phyloP scores from a whole-genome alignment of 179 eudicot species.

The Camellia oleifera region DNA sequence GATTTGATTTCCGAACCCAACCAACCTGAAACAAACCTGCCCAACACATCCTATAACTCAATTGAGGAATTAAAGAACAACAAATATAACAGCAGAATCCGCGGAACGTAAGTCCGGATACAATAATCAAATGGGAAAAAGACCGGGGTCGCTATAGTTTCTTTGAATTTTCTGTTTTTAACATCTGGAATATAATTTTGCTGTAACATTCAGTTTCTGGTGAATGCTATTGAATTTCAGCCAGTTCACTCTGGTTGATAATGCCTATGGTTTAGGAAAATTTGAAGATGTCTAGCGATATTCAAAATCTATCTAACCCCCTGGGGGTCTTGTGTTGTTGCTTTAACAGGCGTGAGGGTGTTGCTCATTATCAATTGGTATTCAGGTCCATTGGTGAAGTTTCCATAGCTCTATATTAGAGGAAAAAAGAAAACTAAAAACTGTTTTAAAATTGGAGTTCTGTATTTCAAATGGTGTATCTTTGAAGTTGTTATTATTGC shows the following conservation, averaged over 20 bases:
- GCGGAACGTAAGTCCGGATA: too few relatives aligned
- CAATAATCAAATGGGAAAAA: too few relatives aligned
- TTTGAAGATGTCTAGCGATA: neutral
- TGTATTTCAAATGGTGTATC: too few relatives aligned
- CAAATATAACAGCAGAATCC: too few relatives aligned
- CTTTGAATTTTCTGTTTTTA: neutral
- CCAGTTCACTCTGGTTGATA: neutral
- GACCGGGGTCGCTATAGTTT: too few relatives aligned
- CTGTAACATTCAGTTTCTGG: neutral
- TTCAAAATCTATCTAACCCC: neutral
- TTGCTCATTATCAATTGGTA: conserved; percentile 4
- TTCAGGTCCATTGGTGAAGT: conserved; percentile 6
- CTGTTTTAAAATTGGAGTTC: too few relatives aligned
- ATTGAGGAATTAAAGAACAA: too few relatives aligned
- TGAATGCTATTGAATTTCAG: neutral
- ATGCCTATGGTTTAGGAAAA: neutral
- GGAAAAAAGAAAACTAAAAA: too few relatives aligned
- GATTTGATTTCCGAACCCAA: too few relatives aligned
- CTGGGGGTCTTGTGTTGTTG: conserved; percentile 4
- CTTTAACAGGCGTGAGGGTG: neutral
- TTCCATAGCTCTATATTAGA: neutral
- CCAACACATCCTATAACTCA: too few relatives aligned
- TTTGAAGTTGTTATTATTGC: too few relatives aligned
- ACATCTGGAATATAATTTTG: neutral
- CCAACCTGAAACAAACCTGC: too few relatives aligned